Evolutionary conservation across 352 stramenopile genomes (phyloP), one percentile per base, ranked within the genome.

Genomic region (Blastocystis sp.): DNA sequence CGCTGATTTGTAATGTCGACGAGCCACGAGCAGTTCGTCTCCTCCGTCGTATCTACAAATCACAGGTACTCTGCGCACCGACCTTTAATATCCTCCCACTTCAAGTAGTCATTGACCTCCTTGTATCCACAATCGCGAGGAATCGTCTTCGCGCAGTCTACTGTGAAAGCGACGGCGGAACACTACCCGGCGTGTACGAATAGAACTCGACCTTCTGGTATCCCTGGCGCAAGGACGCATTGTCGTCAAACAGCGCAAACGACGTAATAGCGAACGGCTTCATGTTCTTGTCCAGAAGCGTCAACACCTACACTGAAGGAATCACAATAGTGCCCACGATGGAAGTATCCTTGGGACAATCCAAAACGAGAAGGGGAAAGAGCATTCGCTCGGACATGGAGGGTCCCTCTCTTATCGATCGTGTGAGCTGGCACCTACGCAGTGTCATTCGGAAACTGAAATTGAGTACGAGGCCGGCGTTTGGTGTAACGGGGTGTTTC

Each of bases 151-250:
- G 14, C 34, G 11, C 34, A 45, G 17, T 69, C 74, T 84, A 84
- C 66, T 17, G 14, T 52, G 11, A 38, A 59, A 77, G 40, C 48
- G 66, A 3, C 4, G 2, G 10, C 0, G 5, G 61, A 48, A 45
- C 61, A 4, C 2, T 87, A 88, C 78, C 28, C 43, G 11, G n/a
- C 0, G 28, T 62, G 21, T 74, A 48, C 23, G 53, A 34, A 61
- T 76, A 88, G 56, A 88, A 88, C 28, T 61, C 40, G 5, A 88
- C 66, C 40, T 88, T 88, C 62, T 88, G 78, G 60, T 79, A 45
- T 19, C 78, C 78, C 34, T 88, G 61, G 14, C 78, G 78, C 17
- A 88, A 9, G 2, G 62, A 17, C 9, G 28, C 40, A 78, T 76
- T n/a, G 19, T 60, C 38, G 43, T 88, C 61, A 88, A 88, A 88